A percentile compares a stretch with the other conserved stretches of the same genome.
Conservation (phyloP, 495 filamentous ascomycete species). For the Penicillium maclennaniae region DNA sequence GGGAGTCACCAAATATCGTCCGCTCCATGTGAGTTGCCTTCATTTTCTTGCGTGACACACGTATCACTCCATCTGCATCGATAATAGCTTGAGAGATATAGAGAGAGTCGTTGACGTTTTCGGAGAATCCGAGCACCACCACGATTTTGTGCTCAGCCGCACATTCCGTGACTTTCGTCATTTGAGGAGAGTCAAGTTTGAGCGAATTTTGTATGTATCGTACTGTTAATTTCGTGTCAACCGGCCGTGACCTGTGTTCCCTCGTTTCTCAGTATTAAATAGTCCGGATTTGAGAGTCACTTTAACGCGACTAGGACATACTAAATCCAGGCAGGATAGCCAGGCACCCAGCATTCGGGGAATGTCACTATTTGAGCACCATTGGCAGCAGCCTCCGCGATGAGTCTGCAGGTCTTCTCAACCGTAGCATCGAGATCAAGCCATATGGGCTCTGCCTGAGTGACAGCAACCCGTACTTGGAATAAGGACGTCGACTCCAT, state of each 20-base stretch:
- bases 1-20: slow-evolving; percentile 56
- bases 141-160: slow-evolving; percentile 42
- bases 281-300: no score
- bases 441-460: slow-evolving; percentile 53
- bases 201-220: slow-evolving; percentile 56
- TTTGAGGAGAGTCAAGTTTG: slow-evolving; percentile 38
- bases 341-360: slow-evolving; percentile 39
- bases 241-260: no score
- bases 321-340: slow-evolving; percentile 48
- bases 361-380: no score
- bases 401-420: slow-evolving; percentile 48
- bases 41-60: slow-evolving; percentile 57
- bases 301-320: no score
- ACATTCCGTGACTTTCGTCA: slow-evolving; percentile 38
- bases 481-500: no score
- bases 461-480: slow-evolving; percentile 45
- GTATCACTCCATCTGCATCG: slow-evolving; percentile 41
- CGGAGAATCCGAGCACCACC: slow-evolving; percentile 54
- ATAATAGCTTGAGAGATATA: slow-evolving; percentile 59
- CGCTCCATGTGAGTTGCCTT: slow-evolving; percentile 63
- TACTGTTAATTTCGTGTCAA: no score
- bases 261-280: no score
- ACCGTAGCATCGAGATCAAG: slow-evolving; percentile 48
- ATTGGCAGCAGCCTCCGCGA: slow-evolving; percentile 54
- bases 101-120: slow-evolving; percentile 42